These are phyloP conservation scores for Mycena citricolor DNA, from an alignment of 1,284 basidiomycete genomes.

Conservation along the genomic window DNA sequence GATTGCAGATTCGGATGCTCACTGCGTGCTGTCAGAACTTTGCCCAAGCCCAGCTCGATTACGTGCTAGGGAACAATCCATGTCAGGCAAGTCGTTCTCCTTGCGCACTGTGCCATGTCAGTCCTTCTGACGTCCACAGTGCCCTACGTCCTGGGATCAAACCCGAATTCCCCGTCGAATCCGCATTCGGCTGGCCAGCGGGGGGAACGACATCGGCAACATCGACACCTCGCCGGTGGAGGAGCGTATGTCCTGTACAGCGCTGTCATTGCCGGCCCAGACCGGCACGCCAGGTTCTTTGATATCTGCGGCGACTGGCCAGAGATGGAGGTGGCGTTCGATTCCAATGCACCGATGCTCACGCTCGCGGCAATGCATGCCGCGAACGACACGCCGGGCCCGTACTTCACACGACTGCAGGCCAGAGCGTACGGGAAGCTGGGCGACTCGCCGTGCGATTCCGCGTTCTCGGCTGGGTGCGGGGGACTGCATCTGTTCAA, in stretches of 20 bases:
- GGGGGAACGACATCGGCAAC: slow-evolving; percentile 65
- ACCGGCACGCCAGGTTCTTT: slow-evolving; percentile 73
- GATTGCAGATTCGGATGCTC: too few species aligned
- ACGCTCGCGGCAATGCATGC: slow-evolving; percentile 77
- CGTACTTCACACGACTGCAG: slow-evolving; percentile 72
- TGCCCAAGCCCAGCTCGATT: slow-evolving; percentile 76
- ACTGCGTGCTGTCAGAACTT: slow-evolving; percentile 46
- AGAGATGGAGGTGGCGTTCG: slow-evolving; percentile 76
- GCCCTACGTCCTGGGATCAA: slow-evolving; percentile 80
- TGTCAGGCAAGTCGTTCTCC: slow-evolving; percentile 55
- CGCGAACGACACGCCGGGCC: slow-evolving; percentile 68
- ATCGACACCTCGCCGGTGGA: slow-evolving; percentile 74
- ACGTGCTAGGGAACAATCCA: slow-evolving; percentile 86
- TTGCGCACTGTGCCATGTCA: background rate
- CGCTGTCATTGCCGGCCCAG: slow-evolving; percentile 85
- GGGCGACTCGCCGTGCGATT: slow-evolving; percentile 75
- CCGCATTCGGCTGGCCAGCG: slow-evolving; percentile 89
- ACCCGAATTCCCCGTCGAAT: slow-evolving; percentile 88
- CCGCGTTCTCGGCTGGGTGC: slow-evolving; percentile 59
- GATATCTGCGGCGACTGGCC: slow-evolving; percentile 85
- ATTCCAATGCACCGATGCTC: slow-evolving; percentile 85
- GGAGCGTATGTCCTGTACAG: slow-evolving; percentile 83
- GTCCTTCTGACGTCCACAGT: slow-evolving; percentile 34
- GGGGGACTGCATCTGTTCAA: slow-evolving; percentile 48
- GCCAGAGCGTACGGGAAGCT: slow-evolving; percentile 68